Percentiles rank a stretch among this genome's conserved stretches.
Conservation (phyloP, 805 yeast genomes). For the Wickerhamomyces subpelliculosus region DNA sequence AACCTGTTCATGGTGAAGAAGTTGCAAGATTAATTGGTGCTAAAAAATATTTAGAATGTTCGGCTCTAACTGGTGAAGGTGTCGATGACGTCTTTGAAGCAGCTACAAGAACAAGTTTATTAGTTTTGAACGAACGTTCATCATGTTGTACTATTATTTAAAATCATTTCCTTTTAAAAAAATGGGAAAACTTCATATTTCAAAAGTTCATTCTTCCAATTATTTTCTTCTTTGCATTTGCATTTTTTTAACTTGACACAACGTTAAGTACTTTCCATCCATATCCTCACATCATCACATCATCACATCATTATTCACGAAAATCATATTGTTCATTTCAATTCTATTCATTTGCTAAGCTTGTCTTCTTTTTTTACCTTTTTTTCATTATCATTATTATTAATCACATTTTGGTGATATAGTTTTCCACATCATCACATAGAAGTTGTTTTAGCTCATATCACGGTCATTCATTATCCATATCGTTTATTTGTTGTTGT, state of each 20-base stretch:
- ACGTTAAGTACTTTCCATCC: too few relatives aligned
- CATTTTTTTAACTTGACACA: too few relatives aligned
- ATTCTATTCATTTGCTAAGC: too few relatives aligned
- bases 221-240: not conserved
- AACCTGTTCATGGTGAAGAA: slow-evolving; percentile 48
- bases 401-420: not conserved
- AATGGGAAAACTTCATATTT: too few relatives aligned
- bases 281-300: too few relatives aligned
- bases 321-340: too few relatives aligned
- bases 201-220: too few relatives aligned
- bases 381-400: too few relatives aligned
- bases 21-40: slow-evolving; percentile 81
- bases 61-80: slow-evolving; percentile 89
- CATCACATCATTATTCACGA: too few relatives aligned
- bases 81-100: slow-evolving; percentile 91
- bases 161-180: too few relatives aligned
- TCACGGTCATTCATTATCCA: not conserved
- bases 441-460: not conserved
- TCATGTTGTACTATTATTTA: slow-evolving; percentile 35
- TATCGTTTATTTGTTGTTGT: too few relatives aligned
- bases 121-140: slow-evolving; percentile 41
- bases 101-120: slow-evolving; percentile 78
- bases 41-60: slow-evolving; percentile 75
- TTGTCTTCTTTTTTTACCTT: too few relatives aligned
- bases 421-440: not conserved